Base-by-base conservation (phyloP, 169 alveolate genomes). In the Plasmodium vivax region DNA sequence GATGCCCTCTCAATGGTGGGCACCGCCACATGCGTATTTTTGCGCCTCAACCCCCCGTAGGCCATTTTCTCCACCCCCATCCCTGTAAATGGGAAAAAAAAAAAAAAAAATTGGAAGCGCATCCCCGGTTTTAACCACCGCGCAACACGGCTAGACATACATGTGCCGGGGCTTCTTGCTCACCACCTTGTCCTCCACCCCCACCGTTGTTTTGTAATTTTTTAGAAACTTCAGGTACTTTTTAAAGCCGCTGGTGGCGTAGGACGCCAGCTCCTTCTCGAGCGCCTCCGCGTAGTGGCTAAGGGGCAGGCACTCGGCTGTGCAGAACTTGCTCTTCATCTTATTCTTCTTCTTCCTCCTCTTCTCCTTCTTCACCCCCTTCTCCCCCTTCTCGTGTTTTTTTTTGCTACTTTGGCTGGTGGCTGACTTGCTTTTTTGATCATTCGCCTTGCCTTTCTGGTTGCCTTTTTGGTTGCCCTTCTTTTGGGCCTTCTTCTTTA, bases 221-320 rank as follows among this genome's bases (percentile, higher is more conserved):
- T 88, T 88, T 68, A 80, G 56, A 88, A 88, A 79, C 23, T 12
- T 58, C n/a, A 79, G 16, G n/a, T 88, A 88, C 32, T 88, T 88
- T n/a, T 88, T 54, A 23, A 88, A 30, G 0, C 94, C 94, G 14
- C 47, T 79, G 12, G 23, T 62, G 23, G 94, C 94, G 72, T 79
- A 88, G 16, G 68, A 19, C 27, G 43, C 30, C n/a, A 88, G 51
- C 51, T 88, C 84, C 14, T 80, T 88, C 71, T 88, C 94, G 51
- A 36, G 43, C 3, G 19, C 51, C 45, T 88, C 75, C 23, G 54
- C 30, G 72, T 88, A 88, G 9, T 77, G 90, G 8, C 36, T 41
- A 8, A 85, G 81, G 41, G 68, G 36, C 68, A 88, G 56, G 32
- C 45, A 38, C 36, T 34, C 12, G 56, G 47, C 27, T 27, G 47